Percentiles rank a stretch among this genome's conserved stretches.
These are phyloP conservation scores for Margaritispora aquatica DNA, from an alignment of 495 filamentous ascomycete genomes.

Conservation along the genomic window DNA sequence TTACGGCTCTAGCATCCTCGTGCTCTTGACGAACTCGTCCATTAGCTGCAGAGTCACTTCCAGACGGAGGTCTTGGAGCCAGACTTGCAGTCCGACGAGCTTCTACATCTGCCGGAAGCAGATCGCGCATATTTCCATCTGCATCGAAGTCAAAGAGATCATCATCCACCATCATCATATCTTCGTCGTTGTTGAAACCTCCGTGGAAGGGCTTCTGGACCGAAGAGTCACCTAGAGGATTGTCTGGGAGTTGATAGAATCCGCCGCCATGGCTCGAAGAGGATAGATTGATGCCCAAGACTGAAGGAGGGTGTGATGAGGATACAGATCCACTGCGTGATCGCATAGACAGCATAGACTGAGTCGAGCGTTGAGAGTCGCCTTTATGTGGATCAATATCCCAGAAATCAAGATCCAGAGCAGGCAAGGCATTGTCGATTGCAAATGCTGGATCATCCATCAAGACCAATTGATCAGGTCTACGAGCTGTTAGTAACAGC, in stretches of 20 bases:
- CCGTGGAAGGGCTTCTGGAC: conserved; percentile 10
- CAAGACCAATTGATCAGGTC: conserved; percentile 73
- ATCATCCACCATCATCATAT: conserved; percentile 19
- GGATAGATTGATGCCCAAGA: conserved; percentile 24
- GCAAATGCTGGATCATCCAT: conserved; percentile 84
- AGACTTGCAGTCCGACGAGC: conserved; percentile 12
- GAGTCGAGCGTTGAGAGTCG: conserved; percentile 31
- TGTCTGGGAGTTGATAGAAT: conserved; percentile 21
- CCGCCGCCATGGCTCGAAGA: conserved; percentile 18
- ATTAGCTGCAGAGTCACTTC: conserved; percentile 35
- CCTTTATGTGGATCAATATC: conserved; percentile 23
- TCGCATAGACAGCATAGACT: conserved; percentile 29
- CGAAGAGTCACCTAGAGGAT: conserved; percentile 16
- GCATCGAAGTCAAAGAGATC: conserved; percentile 28
- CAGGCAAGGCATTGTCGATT: conserved; percentile 55
- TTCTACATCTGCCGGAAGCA: conserved; percentile 15
- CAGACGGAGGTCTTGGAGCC: conserved; percentile 7
- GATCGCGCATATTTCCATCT: conserved; percentile 26
- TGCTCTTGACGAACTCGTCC: conserved; percentile 34
- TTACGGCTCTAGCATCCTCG: conserved; percentile 26
- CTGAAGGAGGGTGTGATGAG: conserved; percentile 15
- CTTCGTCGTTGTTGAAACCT: conserved; percentile 18
- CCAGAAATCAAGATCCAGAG: conserved; percentile 49
- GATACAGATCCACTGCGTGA: conserved; percentile 23
- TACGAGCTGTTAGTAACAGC: conserved; percentile 26